Evolutionary conservation across 2,329 filamentous ascomycete species (phyloP), one percentile per base, ranked within the genome.

Genomic region (Pseudogymnoascus sp.): DNA sequence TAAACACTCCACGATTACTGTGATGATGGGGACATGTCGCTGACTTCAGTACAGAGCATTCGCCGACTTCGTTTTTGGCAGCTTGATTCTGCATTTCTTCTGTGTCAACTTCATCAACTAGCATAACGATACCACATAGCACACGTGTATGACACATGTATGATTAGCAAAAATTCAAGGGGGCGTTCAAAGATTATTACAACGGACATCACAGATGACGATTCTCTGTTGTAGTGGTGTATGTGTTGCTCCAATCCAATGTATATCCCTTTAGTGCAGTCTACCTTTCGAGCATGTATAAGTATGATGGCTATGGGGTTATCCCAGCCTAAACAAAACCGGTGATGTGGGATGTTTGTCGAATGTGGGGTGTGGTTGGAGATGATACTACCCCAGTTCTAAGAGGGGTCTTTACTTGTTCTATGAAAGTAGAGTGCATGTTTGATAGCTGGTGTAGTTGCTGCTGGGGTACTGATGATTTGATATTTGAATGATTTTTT

Each of bases 81-180:
- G 92, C 75, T 75, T 99, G 74, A 90, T 97, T 73, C 78, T 97
- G 74, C 94, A 99, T 79, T 96, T 97, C 79, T 99, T 99, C 82
- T 97, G 92, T 77, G 86, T 97, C 74, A 99, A 99, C 82, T 99
- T 99, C 76, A 97, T 99, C 80, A 99, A 99, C 82, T 99, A 81
- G 59, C 64, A 64, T 65, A 62, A 33, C 38, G 60, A 57, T 36
- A 53, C 20, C 58, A 63, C 58, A 39, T 28, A 61, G 35, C 30
- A 61, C 61, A 39, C 25, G 57, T 43, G 60, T 59, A 57, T 18
- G 57, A 38, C 33, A 58, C 35, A 39, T 58, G 57, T 58, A 58
- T 28, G 36, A 58, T 39, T 58, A 58, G 57, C 57, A 36, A 28
- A 58, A 39, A 18, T 35, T 39, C 30, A 58, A 58, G 33, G 33